Conservation (phyloP, 176 grass and related monocot genomes). For the Zea mays region Zm-B73-REFERENCE-NAM-5.0 NC_050096.1:170842501-170843000, state of each 20-base stretch:
- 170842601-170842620: background rate
- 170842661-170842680: background rate
- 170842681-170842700: background rate
- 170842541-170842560: background rate
- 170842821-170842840: background rate
- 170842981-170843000: background rate
- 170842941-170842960: background rate
- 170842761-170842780: constrained; percentile 56
- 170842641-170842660: constrained; percentile 3
- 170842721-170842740: constrained; percentile 28
- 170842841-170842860: background rate
- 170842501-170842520: background rate
- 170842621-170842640: background rate
- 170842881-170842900: constrained; percentile 6
- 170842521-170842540: background rate
- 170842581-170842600: background rate
- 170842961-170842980: constrained; percentile 2
- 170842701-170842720: constrained; percentile 27
- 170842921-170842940: background rate
- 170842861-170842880: background rate
- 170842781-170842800: constrained; percentile 64
- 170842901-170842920: background rate
- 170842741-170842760: constrained; percentile 69
- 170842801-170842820: background rate
- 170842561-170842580: background rate